Evolutionary conservation across 176 grass and related monocot genomes (phyloP).

Genomic region (Avena eriantha): DNA sequence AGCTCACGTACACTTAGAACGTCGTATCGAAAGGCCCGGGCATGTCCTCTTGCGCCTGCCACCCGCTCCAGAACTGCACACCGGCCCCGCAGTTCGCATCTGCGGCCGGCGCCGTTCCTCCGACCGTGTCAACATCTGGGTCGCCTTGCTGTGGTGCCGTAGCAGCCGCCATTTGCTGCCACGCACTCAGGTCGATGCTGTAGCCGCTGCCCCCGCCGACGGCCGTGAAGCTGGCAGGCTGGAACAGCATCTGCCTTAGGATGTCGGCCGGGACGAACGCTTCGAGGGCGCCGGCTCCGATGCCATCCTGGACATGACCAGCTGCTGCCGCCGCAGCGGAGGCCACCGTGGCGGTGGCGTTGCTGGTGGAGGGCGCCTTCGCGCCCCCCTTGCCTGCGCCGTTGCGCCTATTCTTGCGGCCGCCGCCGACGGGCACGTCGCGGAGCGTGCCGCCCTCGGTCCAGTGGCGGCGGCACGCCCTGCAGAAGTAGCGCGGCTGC

Average conservation of each 20-base stretch:
- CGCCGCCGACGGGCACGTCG: conserved; percentile 89
- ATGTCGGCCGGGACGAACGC: conserved; percentile 64
- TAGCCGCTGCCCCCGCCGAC: conserved; percentile 36
- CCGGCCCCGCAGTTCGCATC: conserved; percentile 43
- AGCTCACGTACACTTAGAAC: conserved; percentile 21
- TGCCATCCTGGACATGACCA: background rate
- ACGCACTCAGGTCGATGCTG: conserved; percentile 50
- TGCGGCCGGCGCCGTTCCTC: conserved; percentile 9
- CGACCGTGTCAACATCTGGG: conserved; percentile 22
- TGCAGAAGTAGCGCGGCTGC: conserved; percentile 90
- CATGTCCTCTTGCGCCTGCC: conserved; percentile 47
- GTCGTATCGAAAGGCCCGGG: conserved; percentile 34
- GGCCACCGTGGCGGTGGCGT: background rate
- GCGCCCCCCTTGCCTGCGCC: conserved; percentile 10
- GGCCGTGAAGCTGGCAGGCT: conserved; percentile 13
- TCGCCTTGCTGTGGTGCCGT: background rate
- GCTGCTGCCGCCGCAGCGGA: background rate
- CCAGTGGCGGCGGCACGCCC: conserved; percentile 87
- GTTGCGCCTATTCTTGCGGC: conserved; percentile 83
- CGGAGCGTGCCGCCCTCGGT: conserved; percentile 90
- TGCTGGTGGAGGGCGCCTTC: background rate
- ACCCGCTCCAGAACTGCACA: conserved; percentile 53
- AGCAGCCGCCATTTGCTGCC: conserved; percentile 45
- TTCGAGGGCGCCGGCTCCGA: background rate
- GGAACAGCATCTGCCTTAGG: conserved; percentile 59